Conservation (phyloP, 2,329 filamentous ascomycete species). For the Nigrograna mackinnonii region DNA sequence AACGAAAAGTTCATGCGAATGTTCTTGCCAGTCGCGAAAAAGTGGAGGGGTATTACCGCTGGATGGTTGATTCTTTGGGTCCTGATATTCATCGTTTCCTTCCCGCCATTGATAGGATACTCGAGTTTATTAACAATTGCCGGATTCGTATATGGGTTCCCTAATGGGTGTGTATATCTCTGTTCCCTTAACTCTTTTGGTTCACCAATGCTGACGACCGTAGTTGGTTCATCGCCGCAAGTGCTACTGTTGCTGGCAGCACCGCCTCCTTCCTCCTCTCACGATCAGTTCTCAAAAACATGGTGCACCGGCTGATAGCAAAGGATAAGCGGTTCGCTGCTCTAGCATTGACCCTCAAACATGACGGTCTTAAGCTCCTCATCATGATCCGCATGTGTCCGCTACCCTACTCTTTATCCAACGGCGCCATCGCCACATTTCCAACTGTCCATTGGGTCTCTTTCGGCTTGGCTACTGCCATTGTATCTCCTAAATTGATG, state of each 20-base stretch:
- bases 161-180: conserved; percentile 64
- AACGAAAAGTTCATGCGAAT: conserved; percentile 78
- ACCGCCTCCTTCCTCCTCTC: conserved; percentile 80
- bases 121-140: conserved; percentile 72
- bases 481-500: conserved; percentile 83
- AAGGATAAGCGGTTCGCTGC: conserved; percentile 87
- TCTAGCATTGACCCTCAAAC: conserved; percentile 82
- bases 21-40: conserved; percentile 72
- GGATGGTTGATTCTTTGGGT: conserved; percentile 78
- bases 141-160: conserved; percentile 73
- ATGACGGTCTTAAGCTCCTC: conserved; percentile 86
- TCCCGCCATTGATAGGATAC: conserved; percentile 88
- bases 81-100: conserved; percentile 75
- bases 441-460: conserved; percentile 77
- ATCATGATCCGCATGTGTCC: conserved; percentile 93
- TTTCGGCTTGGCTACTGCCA: conserved; percentile 81
- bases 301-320: conserved; percentile 80
- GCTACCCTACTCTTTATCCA: conserved; percentile 88
- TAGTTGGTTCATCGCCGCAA: conserved; percentile 83
- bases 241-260: conserved; percentile 77
- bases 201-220: conserved; percentile 14
- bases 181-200: conserved; percentile 30
- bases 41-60: conserved; percentile 73
- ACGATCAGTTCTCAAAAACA: conserved; percentile 74
- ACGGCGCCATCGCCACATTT: conserved; percentile 92